Evolutionary conservation across 352 stramenopile species (phyloP), one percentile per base, ranked within the genome.

Genomic region (Hyphochytrium catenoides): DNA sequence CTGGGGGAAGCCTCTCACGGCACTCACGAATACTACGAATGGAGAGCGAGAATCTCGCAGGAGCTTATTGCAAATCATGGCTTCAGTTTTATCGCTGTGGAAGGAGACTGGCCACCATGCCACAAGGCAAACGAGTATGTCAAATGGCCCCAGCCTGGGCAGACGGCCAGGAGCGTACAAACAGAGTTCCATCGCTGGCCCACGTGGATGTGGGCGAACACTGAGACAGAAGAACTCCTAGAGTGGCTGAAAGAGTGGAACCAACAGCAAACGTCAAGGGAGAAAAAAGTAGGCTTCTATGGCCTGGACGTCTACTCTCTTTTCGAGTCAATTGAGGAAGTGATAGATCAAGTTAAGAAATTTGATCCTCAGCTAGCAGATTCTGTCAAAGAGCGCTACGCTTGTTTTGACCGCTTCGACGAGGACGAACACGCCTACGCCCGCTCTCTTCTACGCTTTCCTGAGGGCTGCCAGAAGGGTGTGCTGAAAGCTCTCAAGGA

Each of bases 1-100:
- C 39, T 48, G 26, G 42, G 42, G 29, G 34, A 48, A 24, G 42
- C 31, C 8, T 46, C 42, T 4, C 42, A 48, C 24, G 34, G 42
- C 0, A 48, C 42, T 1, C 27, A 48, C 18, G 42, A 44, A 17
- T 48, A 46, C 21, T 44, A 42, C 15, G 15, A 15, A 20, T 46
- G 44, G 11, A 37, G 42, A 2, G 39, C 25, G 0, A 39, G 46
- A 17, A 16, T 48, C 4, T 41, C 42, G 16, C 16, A 21, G 20
- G n/a, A 7, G 25, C 41, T 48, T 18, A 25, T 44, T 16, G 1
- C 44, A 38, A 24, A 36, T 23, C 3, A 43, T 30, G 24, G 34
- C n/a, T 48, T 44, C 25, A 20, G 40, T 28, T 36, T 30, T 18
- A 21, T 47, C 4, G 8, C 45, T 19, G 44, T 21, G 9, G 41